Base-by-base conservation (phyloP, 257 asterid species). In the Orobanche coerulescens region DNA sequence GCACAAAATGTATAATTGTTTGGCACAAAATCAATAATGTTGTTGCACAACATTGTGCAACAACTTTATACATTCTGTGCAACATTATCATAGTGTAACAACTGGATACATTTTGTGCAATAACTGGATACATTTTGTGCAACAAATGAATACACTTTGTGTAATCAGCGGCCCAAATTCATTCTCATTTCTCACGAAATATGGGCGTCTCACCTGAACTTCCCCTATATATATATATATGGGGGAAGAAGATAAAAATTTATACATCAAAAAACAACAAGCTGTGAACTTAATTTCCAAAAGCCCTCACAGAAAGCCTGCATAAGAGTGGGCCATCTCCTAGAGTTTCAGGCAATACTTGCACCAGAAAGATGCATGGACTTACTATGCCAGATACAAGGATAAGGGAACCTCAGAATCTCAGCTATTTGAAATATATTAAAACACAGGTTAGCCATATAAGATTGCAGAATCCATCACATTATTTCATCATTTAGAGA, bases 401-500 rank as follows among this genome's bases (percentile, higher is more conserved):
- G 25, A 47, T 16, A n/a, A n/a, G n/a, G 30, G 62, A 64, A 61
- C 23, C 47, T 52, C 53, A 58, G 39, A 37, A 14, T 37, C 1
- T 53, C 62, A 31, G 2, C 60, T 47, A 16, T 57, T 33, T 12
- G 43, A 20, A 58, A 43, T 25, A 65, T 28, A 23, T 43, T 28
- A 42, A 10, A 55, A 10, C 42, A 47, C 54, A 1, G 50, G 50
- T 43, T 56, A 51, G 51, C 46, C 30, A 63, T 6, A 59, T 43
- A 58, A 61, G 72, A 63, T 55, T 50, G 33, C 46, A 44, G 68
- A 73, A 28, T n/a, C 42, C 39, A 68, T 49, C 37, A 19, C 25
- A 59, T 30, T 67, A 63, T 20, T 68, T 61, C 36, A 68, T 42
- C 34, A 33, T 54, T 39, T 12, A 67, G 25, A 68, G 69, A 70